A percentile compares a stretch with the other conserved stretches of the same genome.
Conservation (phyloP, 179 eudicot genomes). For the Silene vulgaris region DNA sequence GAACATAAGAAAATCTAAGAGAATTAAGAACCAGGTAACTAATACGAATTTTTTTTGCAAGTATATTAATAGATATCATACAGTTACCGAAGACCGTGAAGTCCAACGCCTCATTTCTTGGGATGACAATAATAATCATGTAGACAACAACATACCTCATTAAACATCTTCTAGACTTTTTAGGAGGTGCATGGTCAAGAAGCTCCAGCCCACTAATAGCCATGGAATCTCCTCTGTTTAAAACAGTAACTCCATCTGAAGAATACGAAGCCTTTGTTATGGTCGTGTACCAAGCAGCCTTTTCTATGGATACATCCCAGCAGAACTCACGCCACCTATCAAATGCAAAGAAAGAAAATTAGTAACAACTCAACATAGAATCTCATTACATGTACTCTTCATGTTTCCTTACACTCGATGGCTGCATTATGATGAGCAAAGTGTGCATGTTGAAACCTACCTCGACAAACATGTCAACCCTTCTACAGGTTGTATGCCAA, state of each 20-base stretch:
- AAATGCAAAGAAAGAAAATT: constrained; percentile 4
- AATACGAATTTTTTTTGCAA: too few relatives aligned
- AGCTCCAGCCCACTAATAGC: constrained; percentile 29
- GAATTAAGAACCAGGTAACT: neutral
- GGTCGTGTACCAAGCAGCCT: constrained; percentile 64
- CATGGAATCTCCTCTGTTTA: constrained; percentile 20
- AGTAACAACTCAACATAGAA: neutral
- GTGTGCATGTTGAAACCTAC: constrained; percentile 37
- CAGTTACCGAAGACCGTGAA: neutral
- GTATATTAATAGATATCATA: too few relatives aligned
- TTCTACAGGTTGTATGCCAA: constrained; percentile 49
- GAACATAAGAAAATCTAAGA: neutral
- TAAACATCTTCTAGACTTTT: constrained; percentile 25
- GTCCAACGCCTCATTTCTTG: neutral
- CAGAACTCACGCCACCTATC: constrained; percentile 78
- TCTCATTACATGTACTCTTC: neutral
- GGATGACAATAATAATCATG: neutral
- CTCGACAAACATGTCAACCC: constrained; percentile 55
- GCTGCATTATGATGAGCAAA: constrained; percentile 1
- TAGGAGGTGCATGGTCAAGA: constrained; percentile 29
- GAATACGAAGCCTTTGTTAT: constrained; percentile 19
- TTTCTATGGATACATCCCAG: constrained; percentile 72
- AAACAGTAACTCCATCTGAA: constrained; percentile 25
- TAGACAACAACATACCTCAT: constrained; percentile 28
- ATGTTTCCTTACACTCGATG: constrained; percentile 9